phyloP scores from a whole-genome alignment of 2,329 filamentous ascomycete genomes.

The Sphaerulina vaccinii region DNA sequence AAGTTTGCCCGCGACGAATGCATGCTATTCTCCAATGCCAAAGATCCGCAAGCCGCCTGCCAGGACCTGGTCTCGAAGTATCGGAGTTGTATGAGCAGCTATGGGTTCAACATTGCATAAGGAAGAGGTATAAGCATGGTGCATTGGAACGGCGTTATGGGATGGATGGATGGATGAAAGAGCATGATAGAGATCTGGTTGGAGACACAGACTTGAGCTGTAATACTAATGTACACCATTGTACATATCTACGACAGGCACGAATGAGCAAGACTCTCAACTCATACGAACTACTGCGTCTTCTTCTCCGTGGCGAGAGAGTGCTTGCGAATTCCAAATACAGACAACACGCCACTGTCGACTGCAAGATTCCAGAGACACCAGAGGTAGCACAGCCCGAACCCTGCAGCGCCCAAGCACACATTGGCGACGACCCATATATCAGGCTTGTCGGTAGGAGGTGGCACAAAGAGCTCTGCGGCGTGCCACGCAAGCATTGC shows the following conservation, averaged over 20 bases:
- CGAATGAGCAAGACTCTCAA: constrained; percentile 10
- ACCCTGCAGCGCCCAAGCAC: constrained; percentile 79
- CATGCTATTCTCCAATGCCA: constrained; percentile 91
- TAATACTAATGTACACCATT: constrained; percentile 21
- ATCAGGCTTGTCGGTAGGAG: constrained; percentile 79
- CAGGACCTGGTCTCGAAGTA: constrained; percentile 80
- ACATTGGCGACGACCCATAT: constrained; percentile 93
- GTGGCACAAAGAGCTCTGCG: constrained; percentile 64
- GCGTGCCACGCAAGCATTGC: constrained; percentile 81
- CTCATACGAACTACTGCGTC: constrained; percentile 35
- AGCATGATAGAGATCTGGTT: constrained; percentile 3
- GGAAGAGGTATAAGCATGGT: not conserved
- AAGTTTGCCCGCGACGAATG: constrained; percentile 93
- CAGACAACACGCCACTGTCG: constrained; percentile 53
- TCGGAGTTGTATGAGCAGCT: constrained; percentile 87
- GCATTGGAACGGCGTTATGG: constrained; percentile 9
- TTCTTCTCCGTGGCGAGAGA: constrained; percentile 39
- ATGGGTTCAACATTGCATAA: constrained; percentile 69
- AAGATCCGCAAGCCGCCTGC: constrained; percentile 82
- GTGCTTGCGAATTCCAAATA: constrained; percentile 21
- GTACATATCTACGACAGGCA: constrained; percentile 9
- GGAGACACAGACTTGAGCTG: constrained; percentile 8
- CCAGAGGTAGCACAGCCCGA: constrained; percentile 87
- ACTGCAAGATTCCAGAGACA: constrained; percentile 69
- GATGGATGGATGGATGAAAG: not conserved